A percentile compares a stretch with the other conserved stretches of the same genome.
Evolutionary conservation across 768 basidiomycete genomes (phyloP).

Genomic region (Pleurotus tuoliensis): DNA sequence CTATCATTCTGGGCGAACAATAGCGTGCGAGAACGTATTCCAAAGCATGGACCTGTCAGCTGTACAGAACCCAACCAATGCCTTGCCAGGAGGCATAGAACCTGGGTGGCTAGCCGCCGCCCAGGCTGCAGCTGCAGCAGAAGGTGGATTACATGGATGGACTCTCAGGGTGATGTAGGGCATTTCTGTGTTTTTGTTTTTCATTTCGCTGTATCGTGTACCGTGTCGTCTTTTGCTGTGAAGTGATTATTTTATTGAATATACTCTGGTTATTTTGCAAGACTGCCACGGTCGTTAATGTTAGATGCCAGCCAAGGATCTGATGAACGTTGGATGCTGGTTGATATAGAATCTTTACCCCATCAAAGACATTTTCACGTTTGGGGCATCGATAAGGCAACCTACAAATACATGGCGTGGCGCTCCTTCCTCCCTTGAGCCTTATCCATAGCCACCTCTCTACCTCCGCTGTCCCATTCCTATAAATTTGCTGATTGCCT

Average conservation of each 20-base stretch:
- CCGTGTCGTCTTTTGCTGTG: slow-evolving; percentile 9
- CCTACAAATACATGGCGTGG: slow-evolving; percentile 7
- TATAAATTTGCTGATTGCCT: not conserved
- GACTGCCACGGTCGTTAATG: not conserved
- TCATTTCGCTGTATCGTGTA: not conserved
- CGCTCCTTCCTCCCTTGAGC: not conserved
- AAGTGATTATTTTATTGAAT: slow-evolving; percentile 8
- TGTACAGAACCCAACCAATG: slow-evolving; percentile 40
- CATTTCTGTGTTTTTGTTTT: slow-evolving; percentile 19
- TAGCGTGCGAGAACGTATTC: slow-evolving; percentile 80
- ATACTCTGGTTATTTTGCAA: not conserved
- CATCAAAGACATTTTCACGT: slow-evolving; percentile 4
- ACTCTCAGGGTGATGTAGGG: slow-evolving; percentile 72
- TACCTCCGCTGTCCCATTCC: slow-evolving; percentile 6
- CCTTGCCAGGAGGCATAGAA: slow-evolving; percentile 46
- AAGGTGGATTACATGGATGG: slow-evolving; percentile 73
- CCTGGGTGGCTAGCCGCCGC: slow-evolving; percentile 73
- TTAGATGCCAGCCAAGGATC: not conserved
- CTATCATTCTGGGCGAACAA: slow-evolving; percentile 82
- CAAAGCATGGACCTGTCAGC: slow-evolving; percentile 62
- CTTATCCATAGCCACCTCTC: slow-evolving; percentile 9
- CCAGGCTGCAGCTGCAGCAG: slow-evolving; percentile 61
- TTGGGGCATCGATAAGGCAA: slow-evolving; percentile 10
- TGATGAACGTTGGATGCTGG: slow-evolving; percentile 1
- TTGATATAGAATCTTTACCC: not conserved